Evolutionary conservation across 1,139 yeast genomes (phyloP).

Genomic region (Taphrina sp.): DNA sequence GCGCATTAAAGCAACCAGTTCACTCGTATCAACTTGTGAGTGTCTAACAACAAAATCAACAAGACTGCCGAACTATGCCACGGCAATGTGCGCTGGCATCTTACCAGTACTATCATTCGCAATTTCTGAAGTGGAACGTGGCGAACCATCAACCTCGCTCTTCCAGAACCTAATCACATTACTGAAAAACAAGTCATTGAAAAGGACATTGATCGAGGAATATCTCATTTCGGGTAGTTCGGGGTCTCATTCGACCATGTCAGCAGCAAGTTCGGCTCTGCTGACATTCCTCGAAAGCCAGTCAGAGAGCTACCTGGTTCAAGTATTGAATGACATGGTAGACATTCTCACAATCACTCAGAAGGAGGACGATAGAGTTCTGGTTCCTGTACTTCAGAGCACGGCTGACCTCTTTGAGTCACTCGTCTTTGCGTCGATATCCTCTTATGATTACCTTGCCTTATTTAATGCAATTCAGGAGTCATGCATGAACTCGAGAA

Average conservation of each 20-base stretch:
- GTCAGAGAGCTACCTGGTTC: background rate
- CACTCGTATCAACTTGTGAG: background rate
- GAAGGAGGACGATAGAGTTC: conserved; percentile 12
- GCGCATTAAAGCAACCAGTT: background rate
- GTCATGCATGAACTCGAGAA: conserved; percentile 7
- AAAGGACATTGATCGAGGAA: conserved; percentile 2
- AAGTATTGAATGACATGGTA: background rate
- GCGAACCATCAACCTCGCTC: background rate
- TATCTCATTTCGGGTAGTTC: conserved; percentile 12
- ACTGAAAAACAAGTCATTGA: background rate
- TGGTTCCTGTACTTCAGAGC: conserved; percentile 15
- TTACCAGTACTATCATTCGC: background rate
- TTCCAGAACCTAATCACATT: conserved; percentile 2
- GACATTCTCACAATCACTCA: background rate
- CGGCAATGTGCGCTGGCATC: background rate
- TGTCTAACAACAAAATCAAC: background rate
- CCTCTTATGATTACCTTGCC: background rate
- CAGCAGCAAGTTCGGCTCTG: background rate
- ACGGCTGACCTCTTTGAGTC: conserved; percentile 4
- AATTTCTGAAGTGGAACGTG: background rate
- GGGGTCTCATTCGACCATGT: conserved; percentile 12
- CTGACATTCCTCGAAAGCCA: background rate
- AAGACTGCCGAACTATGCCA: background rate
- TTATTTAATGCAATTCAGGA: conserved; percentile 12
- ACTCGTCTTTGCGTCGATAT: background rate